Evolutionary conservation across 371 early-diverging fungal species (phyloP).

Genomic region (Paraphysoderma sedebokerense): DNA sequence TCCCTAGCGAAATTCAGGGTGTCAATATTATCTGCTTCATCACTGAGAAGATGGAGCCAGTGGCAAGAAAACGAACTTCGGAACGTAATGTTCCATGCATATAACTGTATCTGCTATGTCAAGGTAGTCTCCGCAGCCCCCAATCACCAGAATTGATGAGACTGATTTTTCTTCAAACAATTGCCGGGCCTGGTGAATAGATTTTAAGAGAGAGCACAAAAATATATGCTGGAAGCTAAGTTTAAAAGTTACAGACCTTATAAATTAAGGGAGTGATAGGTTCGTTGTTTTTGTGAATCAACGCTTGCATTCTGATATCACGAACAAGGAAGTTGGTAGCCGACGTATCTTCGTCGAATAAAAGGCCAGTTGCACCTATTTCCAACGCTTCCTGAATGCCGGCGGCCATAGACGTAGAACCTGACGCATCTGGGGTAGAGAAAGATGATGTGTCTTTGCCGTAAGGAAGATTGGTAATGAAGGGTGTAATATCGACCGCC

Average conservation of each 20-base stretch:
- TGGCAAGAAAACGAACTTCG: too few species aligned
- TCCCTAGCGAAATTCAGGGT: too few species aligned
- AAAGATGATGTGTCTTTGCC: conserved; percentile 16
- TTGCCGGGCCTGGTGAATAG: too few species aligned
- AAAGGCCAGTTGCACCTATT: conserved; percentile 12
- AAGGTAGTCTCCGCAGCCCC: conserved; percentile 36
- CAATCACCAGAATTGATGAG: conserved; percentile 26
- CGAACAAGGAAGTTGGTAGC: conserved; percentile 38
- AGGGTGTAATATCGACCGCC: conserved; percentile 24
- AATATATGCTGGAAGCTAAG: not conserved
- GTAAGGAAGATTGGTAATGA: conserved; percentile 25
- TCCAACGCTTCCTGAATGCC: conserved; percentile 30
- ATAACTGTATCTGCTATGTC: conserved; percentile 28
- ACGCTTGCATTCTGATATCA: conserved; percentile 27
- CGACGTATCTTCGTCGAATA: conserved; percentile 37
- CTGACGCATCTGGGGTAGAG: conserved; percentile 24
- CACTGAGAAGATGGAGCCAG: too few species aligned
- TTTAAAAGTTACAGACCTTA: too few species aligned
- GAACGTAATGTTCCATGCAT: conserved; percentile 19
- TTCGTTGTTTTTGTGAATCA: conserved; percentile 20
- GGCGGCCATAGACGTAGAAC: conserved; percentile 37
- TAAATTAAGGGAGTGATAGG: conserved; percentile 35
- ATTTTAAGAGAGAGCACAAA: not conserved
- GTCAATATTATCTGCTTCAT: too few species aligned
- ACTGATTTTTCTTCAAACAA: conserved; percentile 13